Conservation (phyloP, 495 filamentous ascomycete species). For the Penicillium turbatum region DNA sequence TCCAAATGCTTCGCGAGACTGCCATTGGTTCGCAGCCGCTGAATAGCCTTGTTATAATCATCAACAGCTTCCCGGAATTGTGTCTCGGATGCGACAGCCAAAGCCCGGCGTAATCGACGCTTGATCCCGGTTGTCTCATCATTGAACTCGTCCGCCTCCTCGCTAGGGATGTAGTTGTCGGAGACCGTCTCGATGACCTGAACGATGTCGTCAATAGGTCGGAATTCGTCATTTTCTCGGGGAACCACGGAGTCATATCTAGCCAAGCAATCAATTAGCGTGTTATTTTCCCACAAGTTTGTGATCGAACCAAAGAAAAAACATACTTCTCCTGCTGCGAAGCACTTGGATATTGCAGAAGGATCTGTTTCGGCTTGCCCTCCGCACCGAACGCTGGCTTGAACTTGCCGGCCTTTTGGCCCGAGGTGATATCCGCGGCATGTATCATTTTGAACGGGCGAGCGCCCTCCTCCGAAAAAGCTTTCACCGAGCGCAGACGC, state of each 20-base stretch:
- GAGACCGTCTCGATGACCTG: slow-evolving; percentile 70
- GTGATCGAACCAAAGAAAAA: neutral
- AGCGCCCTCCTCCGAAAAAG: slow-evolving; percentile 53
- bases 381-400: slow-evolving; percentile 44
- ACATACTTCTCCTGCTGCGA: slow-evolving; percentile 63
- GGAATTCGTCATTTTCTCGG: slow-evolving; percentile 72
- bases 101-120: slow-evolving; percentile 64
- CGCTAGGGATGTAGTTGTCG: slow-evolving; percentile 66
- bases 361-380: slow-evolving; percentile 49
- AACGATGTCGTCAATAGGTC: slow-evolving; percentile 78
- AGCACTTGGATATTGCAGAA: slow-evolving; percentile 69
- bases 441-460: slow-evolving; percentile 58
- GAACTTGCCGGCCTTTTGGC: slow-evolving; percentile 44
- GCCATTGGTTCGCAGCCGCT: slow-evolving; percentile 55
- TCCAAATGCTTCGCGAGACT: slow-evolving; percentile 67
- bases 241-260: slow-evolving; percentile 77
- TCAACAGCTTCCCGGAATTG: slow-evolving; percentile 66
- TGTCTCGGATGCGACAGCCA: slow-evolving; percentile 56
- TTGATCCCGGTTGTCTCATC: slow-evolving; percentile 70
- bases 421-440: slow-evolving; percentile 60
- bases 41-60: slow-evolving; percentile 70
- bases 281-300: neutral
- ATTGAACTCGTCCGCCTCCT: slow-evolving; percentile 59
- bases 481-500: slow-evolving; percentile 54
- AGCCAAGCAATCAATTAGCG: slow-evolving; percentile 5